Percentiles rank a stretch among this genome's conserved stretches.
Conservation (phyloP, 2,329 filamentous ascomycete species). For the Dothideomycetes sp. region DNA sequence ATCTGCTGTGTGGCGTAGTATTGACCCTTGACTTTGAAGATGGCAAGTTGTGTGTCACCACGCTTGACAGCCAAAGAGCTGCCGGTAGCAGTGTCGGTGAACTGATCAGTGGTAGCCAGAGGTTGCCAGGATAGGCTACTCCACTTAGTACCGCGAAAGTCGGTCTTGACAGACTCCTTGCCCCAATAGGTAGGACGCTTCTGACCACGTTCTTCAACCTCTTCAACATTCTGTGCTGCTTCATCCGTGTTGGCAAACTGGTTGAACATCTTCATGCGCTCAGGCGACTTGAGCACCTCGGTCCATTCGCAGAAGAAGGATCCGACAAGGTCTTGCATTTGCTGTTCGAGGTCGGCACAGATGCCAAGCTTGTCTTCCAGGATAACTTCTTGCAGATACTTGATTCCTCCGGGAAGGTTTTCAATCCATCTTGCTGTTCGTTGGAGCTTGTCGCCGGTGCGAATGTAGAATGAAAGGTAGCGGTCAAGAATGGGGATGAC, state of each 20-base stretch:
- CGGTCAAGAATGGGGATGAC: constrained; percentile 78
- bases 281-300: constrained; percentile 63
- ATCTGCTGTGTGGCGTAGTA: constrained; percentile 88
- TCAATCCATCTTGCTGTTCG: constrained; percentile 85
- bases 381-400: constrained; percentile 73
- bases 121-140: constrained; percentile 67
- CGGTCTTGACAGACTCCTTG: constrained; percentile 53
- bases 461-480: constrained; percentile 89
- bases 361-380: constrained; percentile 82
- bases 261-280: constrained; percentile 58
- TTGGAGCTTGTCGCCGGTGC: constrained; percentile 82
- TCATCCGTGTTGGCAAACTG: constrained; percentile 81
- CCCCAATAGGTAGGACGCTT: constrained; percentile 69
- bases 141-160: constrained; percentile 65
- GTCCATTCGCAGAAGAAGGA: constrained; percentile 90
- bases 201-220: constrained; percentile 64
- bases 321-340: constrained; percentile 79
- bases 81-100: constrained; percentile 60
- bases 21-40: constrained; percentile 72
- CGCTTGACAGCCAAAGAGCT: constrained; percentile 72
- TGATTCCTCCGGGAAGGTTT: constrained; percentile 70
- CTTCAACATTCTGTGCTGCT: constrained; percentile 54
- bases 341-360: constrained; percentile 69
- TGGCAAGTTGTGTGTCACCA: constrained; percentile 77
- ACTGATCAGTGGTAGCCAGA: constrained; percentile 60